A percentile compares a stretch with the other conserved stretches of the same genome.
Conservation (phyloP, 208 protist species). For the Crithidia brevicula region DNA sequence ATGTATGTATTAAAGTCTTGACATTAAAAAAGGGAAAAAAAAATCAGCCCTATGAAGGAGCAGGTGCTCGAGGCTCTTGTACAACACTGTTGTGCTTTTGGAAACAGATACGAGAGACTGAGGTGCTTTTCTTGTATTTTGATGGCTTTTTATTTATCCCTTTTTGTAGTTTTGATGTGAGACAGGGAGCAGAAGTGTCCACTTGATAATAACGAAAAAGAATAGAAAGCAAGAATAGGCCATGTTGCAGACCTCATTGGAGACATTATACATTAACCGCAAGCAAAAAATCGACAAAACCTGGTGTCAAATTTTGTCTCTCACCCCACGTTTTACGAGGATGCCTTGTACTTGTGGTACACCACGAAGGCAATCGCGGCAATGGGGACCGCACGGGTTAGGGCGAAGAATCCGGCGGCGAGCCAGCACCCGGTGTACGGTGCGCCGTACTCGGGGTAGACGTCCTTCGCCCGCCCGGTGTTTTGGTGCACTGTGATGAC, state of each 20-base stretch:
- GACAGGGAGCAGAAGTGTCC: no score
- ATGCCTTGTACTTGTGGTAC: conserved; percentile 15
- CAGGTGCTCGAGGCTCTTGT: no score
- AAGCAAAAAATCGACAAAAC: not conserved
- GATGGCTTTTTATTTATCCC: not conserved
- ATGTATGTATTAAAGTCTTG: no score
- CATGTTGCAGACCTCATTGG: no score
- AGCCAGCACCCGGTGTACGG: conserved; percentile 41
- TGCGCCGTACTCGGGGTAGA: conserved; percentile 54
- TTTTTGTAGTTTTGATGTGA: conserved; percentile 7
- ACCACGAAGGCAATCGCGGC: conserved; percentile 21
- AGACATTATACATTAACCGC: no score
- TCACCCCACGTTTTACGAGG: no score
- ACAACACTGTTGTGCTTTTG: no score
- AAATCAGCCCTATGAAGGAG: no score
- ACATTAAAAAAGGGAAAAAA: no score
- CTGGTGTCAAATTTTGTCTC: not conserved
- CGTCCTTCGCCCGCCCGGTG: conserved; percentile 29
- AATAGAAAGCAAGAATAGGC: not conserved
- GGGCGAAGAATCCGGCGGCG: conserved; percentile 35
- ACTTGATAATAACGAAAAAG: not conserved
- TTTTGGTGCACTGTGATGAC: conserved; percentile 61
- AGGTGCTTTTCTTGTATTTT: no score
- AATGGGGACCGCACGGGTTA: conserved; percentile 34
- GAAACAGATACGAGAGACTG: no score